A percentile compares a stretch with the other conserved stretches of the same genome.
Evolutionary conservation across 1,139 yeast species (phyloP).

Genomic region (Debaryomyces sp.): DNA sequence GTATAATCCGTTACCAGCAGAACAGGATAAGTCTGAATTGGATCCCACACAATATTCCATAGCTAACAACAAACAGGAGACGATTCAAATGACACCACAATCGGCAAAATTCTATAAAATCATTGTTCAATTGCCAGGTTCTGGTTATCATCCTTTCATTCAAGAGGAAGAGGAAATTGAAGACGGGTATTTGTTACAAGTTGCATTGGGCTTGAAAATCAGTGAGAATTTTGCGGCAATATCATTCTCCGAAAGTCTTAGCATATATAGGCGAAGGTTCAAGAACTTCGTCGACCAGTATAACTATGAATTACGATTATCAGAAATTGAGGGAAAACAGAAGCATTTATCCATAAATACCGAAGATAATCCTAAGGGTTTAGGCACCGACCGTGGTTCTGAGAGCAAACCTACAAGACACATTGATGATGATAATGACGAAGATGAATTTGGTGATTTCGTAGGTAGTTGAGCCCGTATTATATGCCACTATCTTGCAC

Average conservation of each 20-base stretch:
- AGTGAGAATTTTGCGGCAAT: slow-evolving; percentile 32
- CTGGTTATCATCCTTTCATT: slow-evolving; percentile 31
- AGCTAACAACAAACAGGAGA: slow-evolving; percentile 33
- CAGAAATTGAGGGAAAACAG: slow-evolving; percentile 15
- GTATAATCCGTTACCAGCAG: slow-evolving; percentile 35
- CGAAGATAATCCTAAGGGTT: background rate
- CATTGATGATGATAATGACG: slow-evolving; percentile 18
- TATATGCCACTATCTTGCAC: background rate
- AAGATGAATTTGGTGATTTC: slow-evolving; percentile 42
- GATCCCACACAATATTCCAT: slow-evolving; percentile 15
- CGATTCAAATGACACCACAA: slow-evolving; percentile 33
- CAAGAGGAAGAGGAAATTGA: slow-evolving; percentile 5
- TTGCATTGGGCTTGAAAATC: slow-evolving; percentile 42
- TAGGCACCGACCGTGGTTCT: background rate
- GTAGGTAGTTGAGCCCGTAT: slow-evolving; percentile 20
- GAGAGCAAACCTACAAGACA: slow-evolving; percentile 14
- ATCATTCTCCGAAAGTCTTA: slow-evolving; percentile 36
- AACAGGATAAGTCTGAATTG: background rate
- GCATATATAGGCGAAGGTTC: slow-evolving; percentile 33
- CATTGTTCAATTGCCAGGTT: slow-evolving; percentile 43
- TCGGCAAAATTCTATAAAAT: slow-evolving; percentile 35
- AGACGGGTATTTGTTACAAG: slow-evolving; percentile 22
- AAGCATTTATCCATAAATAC: slow-evolving; percentile 10
- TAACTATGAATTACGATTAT: slow-evolving; percentile 24
- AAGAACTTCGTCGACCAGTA: slow-evolving; percentile 36